Evolutionary conservation across 208 protist genomes (phyloP).

Genomic region (Wallacemonas sp.): DNA sequence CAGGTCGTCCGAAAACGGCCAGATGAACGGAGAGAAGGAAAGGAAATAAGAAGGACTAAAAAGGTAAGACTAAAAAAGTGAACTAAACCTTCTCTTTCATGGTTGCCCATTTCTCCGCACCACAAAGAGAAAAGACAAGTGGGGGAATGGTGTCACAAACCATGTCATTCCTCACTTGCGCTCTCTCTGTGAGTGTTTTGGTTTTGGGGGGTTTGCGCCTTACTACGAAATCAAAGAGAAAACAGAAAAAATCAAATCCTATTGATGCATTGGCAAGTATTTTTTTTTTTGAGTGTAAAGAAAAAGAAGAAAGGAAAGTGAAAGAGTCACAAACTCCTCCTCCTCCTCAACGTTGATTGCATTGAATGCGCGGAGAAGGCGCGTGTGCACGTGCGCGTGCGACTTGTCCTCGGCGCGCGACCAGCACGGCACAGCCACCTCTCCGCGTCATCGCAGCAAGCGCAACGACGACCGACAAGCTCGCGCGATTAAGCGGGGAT

Average conservation of each 20-base stretch:
- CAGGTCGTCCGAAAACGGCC: not conserved
- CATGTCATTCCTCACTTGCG: too few species aligned
- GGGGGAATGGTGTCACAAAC: too few species aligned
- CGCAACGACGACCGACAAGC: not conserved
- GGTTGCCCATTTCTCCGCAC: too few species aligned
- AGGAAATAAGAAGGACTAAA: constrained; percentile 15
- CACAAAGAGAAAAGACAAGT: too few species aligned
- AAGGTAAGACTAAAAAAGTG: constrained; percentile 15
- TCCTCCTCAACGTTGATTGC: not conserved
- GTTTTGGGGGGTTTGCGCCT: constrained; percentile 1
- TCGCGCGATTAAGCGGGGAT: constrained; percentile 55
- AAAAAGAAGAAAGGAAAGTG: constrained; percentile 18
- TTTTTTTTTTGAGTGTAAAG: constrained; percentile 16
- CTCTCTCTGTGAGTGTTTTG: not conserved
- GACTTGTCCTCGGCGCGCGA: too few species aligned
- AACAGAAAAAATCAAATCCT: constrained; percentile 25
- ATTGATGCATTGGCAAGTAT: not conserved
- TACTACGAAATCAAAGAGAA: constrained; percentile 21
- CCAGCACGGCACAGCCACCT: too few species aligned
- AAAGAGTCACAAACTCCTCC: constrained; percentile 8
- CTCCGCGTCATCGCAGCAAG: too few species aligned
- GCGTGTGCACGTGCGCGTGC: not conserved
- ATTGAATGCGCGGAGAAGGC: not conserved
- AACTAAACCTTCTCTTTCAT: too few species aligned
- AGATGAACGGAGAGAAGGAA: constrained; percentile 17